A percentile compares a stretch with the other conserved stretches of the same genome.
phyloP scores from a whole-genome alignment of 1,284 basidiomycete species.

The Chondrostereum purpureum region DNA sequence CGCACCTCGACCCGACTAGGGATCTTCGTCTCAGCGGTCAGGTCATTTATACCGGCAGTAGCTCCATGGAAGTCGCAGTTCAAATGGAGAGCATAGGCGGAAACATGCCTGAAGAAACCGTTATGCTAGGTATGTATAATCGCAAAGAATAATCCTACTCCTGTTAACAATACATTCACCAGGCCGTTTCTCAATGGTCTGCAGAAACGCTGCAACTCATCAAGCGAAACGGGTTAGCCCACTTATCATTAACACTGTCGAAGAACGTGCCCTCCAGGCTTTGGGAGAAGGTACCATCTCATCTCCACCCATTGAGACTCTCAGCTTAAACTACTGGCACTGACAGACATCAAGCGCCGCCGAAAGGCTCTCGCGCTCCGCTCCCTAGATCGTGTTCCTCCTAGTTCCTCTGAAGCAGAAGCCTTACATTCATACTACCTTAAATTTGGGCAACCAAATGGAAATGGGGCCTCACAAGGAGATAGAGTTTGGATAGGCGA shows the following conservation, averaged over 20 bases:
- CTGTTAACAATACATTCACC: not conserved
- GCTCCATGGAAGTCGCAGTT: constrained; percentile 78
- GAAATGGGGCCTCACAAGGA: constrained; percentile 18
- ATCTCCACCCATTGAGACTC: not conserved
- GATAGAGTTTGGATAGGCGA: constrained; percentile 63
- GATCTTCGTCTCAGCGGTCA: constrained; percentile 74
- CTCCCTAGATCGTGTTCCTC: constrained; percentile 67
- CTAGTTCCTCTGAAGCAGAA: constrained; percentile 59
- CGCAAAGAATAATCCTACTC: not conserved
- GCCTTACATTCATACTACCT: constrained; percentile 67
- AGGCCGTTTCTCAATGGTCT: constrained; percentile 81
- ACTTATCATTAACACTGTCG: constrained; percentile 50
- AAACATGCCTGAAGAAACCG: constrained; percentile 45
- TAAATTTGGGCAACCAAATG: constrained; percentile 40
- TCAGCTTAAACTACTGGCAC: not conserved
- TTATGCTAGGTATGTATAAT: constrained; percentile 51
- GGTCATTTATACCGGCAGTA: constrained; percentile 71
- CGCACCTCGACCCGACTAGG: constrained; percentile 47
- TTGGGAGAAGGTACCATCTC: constrained; percentile 59
- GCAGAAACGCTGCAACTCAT: constrained; percentile 64
- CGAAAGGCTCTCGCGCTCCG: constrained; percentile 45
- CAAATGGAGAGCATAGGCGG: constrained; percentile 66
- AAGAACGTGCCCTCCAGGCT: constrained; percentile 56
- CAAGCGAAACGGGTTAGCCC: constrained; percentile 62
- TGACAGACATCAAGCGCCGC: constrained; percentile 40